Evolutionary conservation across 1,284 basidiomycete genomes (phyloP).

Genomic region (Irpex sp.): DNA sequence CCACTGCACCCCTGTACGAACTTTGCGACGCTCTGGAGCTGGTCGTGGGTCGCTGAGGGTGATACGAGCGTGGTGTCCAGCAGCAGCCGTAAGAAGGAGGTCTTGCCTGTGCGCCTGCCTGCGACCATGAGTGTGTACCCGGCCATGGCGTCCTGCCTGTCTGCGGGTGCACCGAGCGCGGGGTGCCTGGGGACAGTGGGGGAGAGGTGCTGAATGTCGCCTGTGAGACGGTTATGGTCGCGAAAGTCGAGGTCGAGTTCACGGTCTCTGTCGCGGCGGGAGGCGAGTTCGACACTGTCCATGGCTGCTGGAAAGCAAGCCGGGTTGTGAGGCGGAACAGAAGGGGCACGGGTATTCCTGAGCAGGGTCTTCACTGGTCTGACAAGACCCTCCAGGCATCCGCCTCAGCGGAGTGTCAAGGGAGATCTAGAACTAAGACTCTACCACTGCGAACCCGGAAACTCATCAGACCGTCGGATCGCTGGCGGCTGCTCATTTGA

Average conservation of each 20-base stretch:
- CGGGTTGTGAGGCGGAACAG: slow-evolving; percentile 24
- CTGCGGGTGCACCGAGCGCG: slow-evolving; percentile 11
- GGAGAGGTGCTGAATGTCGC: slow-evolving; percentile 27
- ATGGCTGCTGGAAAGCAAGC: slow-evolving; percentile 25
- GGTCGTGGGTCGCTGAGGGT: slow-evolving; percentile 54
- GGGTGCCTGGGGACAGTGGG: slow-evolving; percentile 15
- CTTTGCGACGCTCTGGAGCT: slow-evolving; percentile 70
- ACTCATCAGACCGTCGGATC: slow-evolving; percentile 15
- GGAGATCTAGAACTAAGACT: slow-evolving; percentile 13
- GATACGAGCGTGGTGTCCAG: slow-evolving; percentile 71
- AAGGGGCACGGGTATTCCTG: slow-evolving; percentile 3
- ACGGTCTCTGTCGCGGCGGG: slow-evolving; percentile 31
- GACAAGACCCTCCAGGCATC: not conserved
- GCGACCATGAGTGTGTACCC: slow-evolving; percentile 74
- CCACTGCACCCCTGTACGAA: slow-evolving; percentile 70
- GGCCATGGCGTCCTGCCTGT: slow-evolving; percentile 22
- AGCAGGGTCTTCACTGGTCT: not conserved
- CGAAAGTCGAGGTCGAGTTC: slow-evolving; percentile 31
- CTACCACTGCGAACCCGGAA: slow-evolving; percentile 11
- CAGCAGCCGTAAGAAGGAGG: slow-evolving; percentile 73
- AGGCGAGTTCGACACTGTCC: slow-evolving; percentile 39
- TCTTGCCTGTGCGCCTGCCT: slow-evolving; percentile 73
- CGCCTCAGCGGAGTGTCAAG: slow-evolving; percentile 13
- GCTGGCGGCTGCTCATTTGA: slow-evolving; percentile 11
- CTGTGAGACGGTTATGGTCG: slow-evolving; percentile 30